Conservation (phyloP, 768 basidiomycete species). For the Lactarius vividus region DNA sequence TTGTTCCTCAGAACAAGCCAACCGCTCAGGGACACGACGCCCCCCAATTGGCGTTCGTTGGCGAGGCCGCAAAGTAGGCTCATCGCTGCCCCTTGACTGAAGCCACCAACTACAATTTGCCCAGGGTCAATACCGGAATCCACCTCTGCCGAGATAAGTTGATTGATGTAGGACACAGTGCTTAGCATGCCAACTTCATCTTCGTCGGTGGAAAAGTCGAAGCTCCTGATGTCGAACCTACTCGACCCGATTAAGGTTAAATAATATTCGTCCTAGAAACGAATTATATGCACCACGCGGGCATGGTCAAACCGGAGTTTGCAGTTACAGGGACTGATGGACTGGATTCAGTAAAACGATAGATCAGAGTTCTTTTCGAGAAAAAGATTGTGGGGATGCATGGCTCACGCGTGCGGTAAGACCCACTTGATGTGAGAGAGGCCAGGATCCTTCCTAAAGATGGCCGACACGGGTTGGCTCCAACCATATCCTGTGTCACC, state of each 20-base stretch:
- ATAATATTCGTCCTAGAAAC: not conserved
- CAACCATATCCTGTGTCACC: slow-evolving; percentile 76
- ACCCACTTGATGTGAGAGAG: slow-evolving; percentile 87
- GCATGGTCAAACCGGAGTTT: slow-evolving; percentile 71
- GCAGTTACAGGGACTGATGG: slow-evolving; percentile 54
- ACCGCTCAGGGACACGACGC: slow-evolving; percentile 69
- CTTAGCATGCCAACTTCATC: slow-evolving; percentile 76
- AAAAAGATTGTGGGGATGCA: slow-evolving; percentile 14
- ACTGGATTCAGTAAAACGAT: slow-evolving; percentile 10
- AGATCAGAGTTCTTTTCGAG: not conserved
- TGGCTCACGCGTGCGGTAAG: slow-evolving; percentile 73
- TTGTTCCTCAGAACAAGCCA: slow-evolving; percentile 71
- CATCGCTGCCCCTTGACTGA: slow-evolving; percentile 84
- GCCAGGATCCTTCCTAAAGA: slow-evolving; percentile 51
- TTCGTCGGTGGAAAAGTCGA: slow-evolving; percentile 58
- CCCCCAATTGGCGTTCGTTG: slow-evolving; percentile 63
- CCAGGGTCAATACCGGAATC: slow-evolving; percentile 63
- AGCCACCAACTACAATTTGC: slow-evolving; percentile 83
- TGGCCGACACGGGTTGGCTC: slow-evolving; percentile 64
- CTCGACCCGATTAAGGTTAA: slow-evolving; percentile 2
- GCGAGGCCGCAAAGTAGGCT: slow-evolving; percentile 73
- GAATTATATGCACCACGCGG: slow-evolving; percentile 55
- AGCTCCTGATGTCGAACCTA: slow-evolving; percentile 78
- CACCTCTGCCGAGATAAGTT: slow-evolving; percentile 72
- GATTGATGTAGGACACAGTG: slow-evolving; percentile 57